Percentiles rank a stretch among this genome's conserved stretches.
These are phyloP conservation scores for Cyathus striatus DNA, from an alignment of 768 basidiomycete species.

Conservation along the genomic window DNA sequence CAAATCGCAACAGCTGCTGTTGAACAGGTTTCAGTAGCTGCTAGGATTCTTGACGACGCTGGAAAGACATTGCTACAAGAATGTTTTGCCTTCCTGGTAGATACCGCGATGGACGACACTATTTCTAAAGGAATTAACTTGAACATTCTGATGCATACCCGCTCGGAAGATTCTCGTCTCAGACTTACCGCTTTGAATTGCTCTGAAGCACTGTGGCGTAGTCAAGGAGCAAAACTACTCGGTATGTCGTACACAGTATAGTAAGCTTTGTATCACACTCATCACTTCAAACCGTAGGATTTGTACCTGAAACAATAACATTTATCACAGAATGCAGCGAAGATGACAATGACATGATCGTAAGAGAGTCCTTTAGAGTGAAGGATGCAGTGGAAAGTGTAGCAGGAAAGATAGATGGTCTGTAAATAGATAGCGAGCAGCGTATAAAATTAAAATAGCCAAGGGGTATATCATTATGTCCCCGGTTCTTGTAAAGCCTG, in stretches of 20 bases:
- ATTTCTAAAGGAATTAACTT: constrained; percentile 81
- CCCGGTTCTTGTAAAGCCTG: constrained; percentile 10
- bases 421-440: constrained; percentile 25
- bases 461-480: constrained; percentile 13
- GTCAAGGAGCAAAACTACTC: constrained; percentile 68
- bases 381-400: constrained; percentile 69
- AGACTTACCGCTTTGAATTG: constrained; percentile 68
- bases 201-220: constrained; percentile 70
- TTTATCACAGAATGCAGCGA: constrained; percentile 86
- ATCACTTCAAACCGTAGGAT: constrained; percentile 38
- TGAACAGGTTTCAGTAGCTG: constrained; percentile 57
- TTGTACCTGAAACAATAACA: constrained; percentile 74
- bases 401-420: constrained; percentile 56
- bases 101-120: constrained; percentile 48
- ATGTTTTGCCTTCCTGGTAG: constrained; percentile 51
- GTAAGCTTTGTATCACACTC: background rate
- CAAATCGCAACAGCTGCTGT: constrained; percentile 56
- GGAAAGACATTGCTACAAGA: constrained; percentile 38
- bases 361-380: constrained; percentile 60
- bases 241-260: constrained; percentile 36
- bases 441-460: constrained; percentile 11
- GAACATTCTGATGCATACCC: constrained; percentile 81
- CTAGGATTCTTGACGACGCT: constrained; percentile 28
- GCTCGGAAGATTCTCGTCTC: constrained; percentile 70
- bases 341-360: constrained; percentile 84